A percentile compares a stretch with the other conserved stretches of the same genome.
These are phyloP conservation scores for Penicillium sp. DNA, from an alignment of 2,329 filamentous ascomycete genomes.

Conservation along the genomic window DNA sequence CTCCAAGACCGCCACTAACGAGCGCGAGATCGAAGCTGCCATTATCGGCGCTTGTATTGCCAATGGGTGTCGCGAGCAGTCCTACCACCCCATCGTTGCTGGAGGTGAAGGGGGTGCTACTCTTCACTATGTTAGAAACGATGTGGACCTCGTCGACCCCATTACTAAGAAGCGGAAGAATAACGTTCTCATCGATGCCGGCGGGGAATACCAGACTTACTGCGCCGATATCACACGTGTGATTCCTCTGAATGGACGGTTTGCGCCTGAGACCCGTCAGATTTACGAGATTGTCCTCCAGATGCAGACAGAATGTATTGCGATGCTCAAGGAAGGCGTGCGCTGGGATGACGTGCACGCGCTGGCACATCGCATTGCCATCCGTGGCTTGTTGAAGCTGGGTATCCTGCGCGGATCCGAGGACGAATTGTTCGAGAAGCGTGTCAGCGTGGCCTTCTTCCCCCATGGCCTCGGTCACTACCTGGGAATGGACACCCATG, in stretches of 20 bases:
- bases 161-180: slow-evolving; percentile 52
- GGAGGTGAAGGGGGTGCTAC: slow-evolving; percentile 79
- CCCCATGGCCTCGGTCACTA: slow-evolving; percentile 91
- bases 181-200: slow-evolving; percentile 81
- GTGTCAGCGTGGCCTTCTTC: slow-evolving; percentile 87
- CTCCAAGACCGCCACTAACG: slow-evolving; percentile 65
- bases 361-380: slow-evolving; percentile 69
- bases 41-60: slow-evolving; percentile 73
- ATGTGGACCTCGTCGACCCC: slow-evolving; percentile 63
- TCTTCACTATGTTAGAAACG: slow-evolving; percentile 82
- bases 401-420: slow-evolving; percentile 66
- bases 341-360: slow-evolving; percentile 71
- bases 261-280: slow-evolving; percentile 65
- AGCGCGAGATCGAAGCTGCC: slow-evolving; percentile 78
- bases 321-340: slow-evolving; percentile 65
- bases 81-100: slow-evolving; percentile 87
- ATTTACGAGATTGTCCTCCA: slow-evolving; percentile 75
- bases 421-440: slow-evolving; percentile 71
- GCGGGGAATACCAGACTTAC: slow-evolving; percentile 81
- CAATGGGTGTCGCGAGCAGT: slow-evolving; percentile 70
- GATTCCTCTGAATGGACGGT: slow-evolving; percentile 72
- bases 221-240: slow-evolving; percentile 88
- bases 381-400: slow-evolving; percentile 67
- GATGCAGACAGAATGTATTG: slow-evolving; percentile 78
- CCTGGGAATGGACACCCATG: slow-evolving; percentile 89